These are phyloP conservation scores for Penicillium olsonii DNA, from an alignment of 2,329 filamentous ascomycete species.

Conservation along the genomic window DNA sequence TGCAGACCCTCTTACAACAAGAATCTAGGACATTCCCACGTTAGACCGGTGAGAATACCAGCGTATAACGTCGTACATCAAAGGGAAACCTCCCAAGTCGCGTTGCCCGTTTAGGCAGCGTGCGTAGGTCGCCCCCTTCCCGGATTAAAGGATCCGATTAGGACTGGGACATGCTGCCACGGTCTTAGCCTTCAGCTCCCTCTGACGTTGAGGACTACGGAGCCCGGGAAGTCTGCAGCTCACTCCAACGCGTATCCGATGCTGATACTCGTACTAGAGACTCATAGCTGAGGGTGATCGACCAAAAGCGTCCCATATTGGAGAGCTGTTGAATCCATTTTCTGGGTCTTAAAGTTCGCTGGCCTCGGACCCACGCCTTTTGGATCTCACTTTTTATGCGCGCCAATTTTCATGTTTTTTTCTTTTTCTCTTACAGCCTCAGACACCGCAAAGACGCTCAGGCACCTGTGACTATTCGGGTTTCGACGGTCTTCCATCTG, in stretches of 20 bases:
- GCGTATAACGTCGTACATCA: not conserved
- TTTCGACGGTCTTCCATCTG: not conserved
- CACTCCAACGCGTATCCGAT: too few relatives aligned
- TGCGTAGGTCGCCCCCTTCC: conserved; percentile 13
- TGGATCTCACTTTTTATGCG: not conserved
- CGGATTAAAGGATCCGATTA: not conserved
- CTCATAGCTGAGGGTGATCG: not conserved
- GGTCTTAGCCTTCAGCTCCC: too few relatives aligned
- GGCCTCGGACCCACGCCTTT: conserved; percentile 1
- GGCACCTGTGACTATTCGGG: not conserved
- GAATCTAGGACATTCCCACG: too few relatives aligned
- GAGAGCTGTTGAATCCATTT: conserved; percentile 1
- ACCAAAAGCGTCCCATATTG: not conserved
- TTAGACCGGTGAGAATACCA: too few relatives aligned
- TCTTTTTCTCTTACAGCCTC: not conserved
- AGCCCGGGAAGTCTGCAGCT: too few relatives aligned
- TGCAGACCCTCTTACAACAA: not conserved
- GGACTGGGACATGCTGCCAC: not conserved
- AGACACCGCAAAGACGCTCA: not conserved
- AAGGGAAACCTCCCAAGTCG: not conserved
- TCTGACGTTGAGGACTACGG: too few relatives aligned
- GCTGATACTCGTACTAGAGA: too few relatives aligned
- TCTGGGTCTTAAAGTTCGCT: conserved; percentile 7
- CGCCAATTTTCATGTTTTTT: not conserved
- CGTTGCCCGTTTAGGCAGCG: conserved; percentile 26